Percentiles rank a stretch among this genome's conserved stretches.
Conservation (phyloP, 371 early-diverging fungal species). For the Mortierella sp. region DNA sequence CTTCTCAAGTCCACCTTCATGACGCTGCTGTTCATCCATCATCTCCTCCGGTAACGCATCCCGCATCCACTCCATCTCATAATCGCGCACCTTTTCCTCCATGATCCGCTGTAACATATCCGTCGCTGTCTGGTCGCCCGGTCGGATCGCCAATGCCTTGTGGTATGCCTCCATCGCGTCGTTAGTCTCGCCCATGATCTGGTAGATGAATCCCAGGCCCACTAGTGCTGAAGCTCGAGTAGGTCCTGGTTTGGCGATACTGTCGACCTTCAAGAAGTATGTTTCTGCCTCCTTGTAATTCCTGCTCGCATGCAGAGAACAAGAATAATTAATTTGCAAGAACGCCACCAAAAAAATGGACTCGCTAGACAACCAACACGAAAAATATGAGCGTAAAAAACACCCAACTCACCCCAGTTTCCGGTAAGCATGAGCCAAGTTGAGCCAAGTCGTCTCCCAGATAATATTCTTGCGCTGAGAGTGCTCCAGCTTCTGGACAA, state of each 20-base stretch:
- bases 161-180: slow-evolving; percentile 72
- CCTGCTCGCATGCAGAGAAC: slow-evolving; percentile 25
- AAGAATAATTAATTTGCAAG: neutral
- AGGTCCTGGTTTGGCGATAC: slow-evolving; percentile 52
- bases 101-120: slow-evolving; percentile 44
- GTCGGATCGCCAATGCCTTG: slow-evolving; percentile 56
- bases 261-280: slow-evolving; percentile 67
- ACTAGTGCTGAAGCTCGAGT: slow-evolving; percentile 37
- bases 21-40: slow-evolving; percentile 14
- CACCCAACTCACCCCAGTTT: slow-evolving; percentile 64
- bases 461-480: slow-evolving; percentile 59
- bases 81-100: slow-evolving; percentile 36
- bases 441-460: slow-evolving; percentile 77
- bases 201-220: slow-evolving; percentile 68
- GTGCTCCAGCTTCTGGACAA: slow-evolving; percentile 64
- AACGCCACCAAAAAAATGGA: neutral
- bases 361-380: no score
- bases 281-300: slow-evolving; percentile 64
- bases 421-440: slow-evolving; percentile 79
- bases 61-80: slow-evolving; percentile 44
- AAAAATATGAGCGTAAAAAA: neutral
- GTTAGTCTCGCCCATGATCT: slow-evolving; percentile 60
- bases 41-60: slow-evolving; percentile 31
- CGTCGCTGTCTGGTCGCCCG: slow-evolving; percentile 37
- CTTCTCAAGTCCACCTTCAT: slow-evolving; percentile 13